Percentiles rank a stretch among this genome's conserved stretches.
phyloP scores from a whole-genome alignment of 495 filamentous ascomycete species.

The Lepraria neglecta region DNA sequence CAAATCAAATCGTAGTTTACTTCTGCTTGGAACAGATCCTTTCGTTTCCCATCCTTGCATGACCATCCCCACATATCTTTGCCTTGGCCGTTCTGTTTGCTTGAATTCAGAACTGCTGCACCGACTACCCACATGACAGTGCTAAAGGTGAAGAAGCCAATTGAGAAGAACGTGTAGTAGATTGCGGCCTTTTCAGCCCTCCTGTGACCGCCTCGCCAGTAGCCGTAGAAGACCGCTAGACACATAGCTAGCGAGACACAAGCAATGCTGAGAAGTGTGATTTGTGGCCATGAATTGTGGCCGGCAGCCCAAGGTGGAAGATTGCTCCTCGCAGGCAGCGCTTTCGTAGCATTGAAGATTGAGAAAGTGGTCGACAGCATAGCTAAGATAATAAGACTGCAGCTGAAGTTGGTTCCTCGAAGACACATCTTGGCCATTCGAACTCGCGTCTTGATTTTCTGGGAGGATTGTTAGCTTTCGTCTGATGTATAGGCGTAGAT shows the following conservation, averaged over 20 bases:
- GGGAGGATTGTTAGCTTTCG: slow-evolving; percentile 33
- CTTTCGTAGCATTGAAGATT: slow-evolving; percentile 80
- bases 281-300: slow-evolving; percentile 85
- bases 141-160: slow-evolving; percentile 89
- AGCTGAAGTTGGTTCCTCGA: slow-evolving; percentile 90
- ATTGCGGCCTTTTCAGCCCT: slow-evolving; percentile 86
- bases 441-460: slow-evolving; percentile 91
- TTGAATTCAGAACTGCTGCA: slow-evolving; percentile 75
- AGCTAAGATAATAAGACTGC: slow-evolving; percentile 86
- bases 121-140: slow-evolving; percentile 89
- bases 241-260: slow-evolving; percentile 75
- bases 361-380: slow-evolving; percentile 78
- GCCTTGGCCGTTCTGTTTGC: slow-evolving; percentile 60
- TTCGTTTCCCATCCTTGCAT: slow-evolving; percentile 78
- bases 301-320: slow-evolving; percentile 75
- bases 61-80: slow-evolving; percentile 97
- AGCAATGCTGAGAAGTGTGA: slow-evolving; percentile 68
- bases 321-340: slow-evolving; percentile 64
- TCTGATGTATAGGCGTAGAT: neutral
- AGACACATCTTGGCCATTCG: slow-evolving; percentile 91
- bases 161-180: slow-evolving; percentile 88
- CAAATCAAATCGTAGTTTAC: slow-evolving; percentile 91
- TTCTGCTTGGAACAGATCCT: slow-evolving; percentile 64
- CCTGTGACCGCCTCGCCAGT: slow-evolving; percentile 82
- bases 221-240: slow-evolving; percentile 73